These are phyloP conservation scores for Termitomyces sp. DNA, from an alignment of 768 basidiomycete species.

Conservation along the genomic window DNA sequence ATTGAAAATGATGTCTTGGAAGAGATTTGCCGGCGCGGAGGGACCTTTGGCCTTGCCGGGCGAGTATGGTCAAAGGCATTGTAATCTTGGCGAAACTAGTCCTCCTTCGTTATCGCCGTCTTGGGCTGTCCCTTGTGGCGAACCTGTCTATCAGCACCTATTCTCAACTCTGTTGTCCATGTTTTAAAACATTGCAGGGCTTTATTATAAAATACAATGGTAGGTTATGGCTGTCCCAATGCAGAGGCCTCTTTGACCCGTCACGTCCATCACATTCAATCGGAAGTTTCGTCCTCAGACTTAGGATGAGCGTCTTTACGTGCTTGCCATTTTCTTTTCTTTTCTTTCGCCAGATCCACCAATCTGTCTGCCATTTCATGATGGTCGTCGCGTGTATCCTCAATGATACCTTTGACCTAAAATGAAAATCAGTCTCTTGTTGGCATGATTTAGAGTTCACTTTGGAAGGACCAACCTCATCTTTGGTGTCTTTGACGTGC, in stretches of 20 bases:
- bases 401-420: not conserved
- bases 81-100: conserved; percentile 1
- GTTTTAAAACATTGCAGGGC: not conserved
- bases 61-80: conserved; percentile 51
- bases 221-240: not conserved
- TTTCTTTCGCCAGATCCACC: not conserved
- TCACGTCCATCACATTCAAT: not conserved
- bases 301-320: not conserved
- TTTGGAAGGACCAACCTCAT: not conserved
- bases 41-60: conserved; percentile 63
- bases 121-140: too few species aligned
- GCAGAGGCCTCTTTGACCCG: not conserved
- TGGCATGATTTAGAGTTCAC: too few species aligned
- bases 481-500: not conserved
- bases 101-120: not conserved
- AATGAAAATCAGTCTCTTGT: not conserved
- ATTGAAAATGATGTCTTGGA: conserved; percentile 53
- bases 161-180: not conserved
- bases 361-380: not conserved
- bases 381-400: not conserved
- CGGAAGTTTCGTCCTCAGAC: not conserved
- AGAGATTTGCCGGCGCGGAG: conserved; percentile 69
- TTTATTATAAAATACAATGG: not conserved
- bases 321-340: not conserved
- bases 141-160: not conserved